Base-by-base conservation (phyloP, 441 rosid species). In the Mallotus repandus region DNA sequence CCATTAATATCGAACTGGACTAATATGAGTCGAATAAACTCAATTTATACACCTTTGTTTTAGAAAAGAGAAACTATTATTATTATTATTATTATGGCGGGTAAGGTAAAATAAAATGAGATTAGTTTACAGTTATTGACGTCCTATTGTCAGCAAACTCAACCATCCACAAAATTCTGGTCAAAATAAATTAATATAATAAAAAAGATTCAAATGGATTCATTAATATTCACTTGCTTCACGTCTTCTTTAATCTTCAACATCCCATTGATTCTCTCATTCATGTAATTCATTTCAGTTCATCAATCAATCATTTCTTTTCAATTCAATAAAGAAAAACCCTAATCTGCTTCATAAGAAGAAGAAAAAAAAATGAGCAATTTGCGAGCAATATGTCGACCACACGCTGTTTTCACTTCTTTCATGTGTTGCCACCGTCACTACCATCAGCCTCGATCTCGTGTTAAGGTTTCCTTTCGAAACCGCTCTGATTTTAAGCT, bases 311-410 rank as follows among this genome's bases (percentile, higher is more conserved):
- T 35, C 57, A 2, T 0, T 53, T 18, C 22, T 54, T n/a, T n/a
- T 10, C 12, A 45, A 45, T 7, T 8, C 12, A 45, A 45, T 7
- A 0, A 0, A 7, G 9, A 45, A 29, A 7, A 45, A 9, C 49
- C 49, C 49, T 45, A 45, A 45, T 45, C 7, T 45, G 49, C 49
- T 18, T 29, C 32, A 29, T 0, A 29, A 0, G 21, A 25, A 21
- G 3, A 13, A 11, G 9, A 9, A 13, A 72, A 29, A 38, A 57
- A 71, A 69, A 89, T 87, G 92, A 88, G 95, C 84, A 89, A 78
- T 82, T 74, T 89, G 68, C 75, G 95, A 79, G 85, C 92, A n/a
- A 74, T 89, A 6, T 89, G 88, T 70, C 81, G 88, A 81, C 95
- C 96, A 43, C 87, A 92, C 59, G 63, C 84, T 19, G 84, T 90